These are phyloP conservation scores for Phyllosticta citriasiana DNA, from an alignment of 2,329 filamentous ascomycete species.

Conservation along the genomic window DNA sequence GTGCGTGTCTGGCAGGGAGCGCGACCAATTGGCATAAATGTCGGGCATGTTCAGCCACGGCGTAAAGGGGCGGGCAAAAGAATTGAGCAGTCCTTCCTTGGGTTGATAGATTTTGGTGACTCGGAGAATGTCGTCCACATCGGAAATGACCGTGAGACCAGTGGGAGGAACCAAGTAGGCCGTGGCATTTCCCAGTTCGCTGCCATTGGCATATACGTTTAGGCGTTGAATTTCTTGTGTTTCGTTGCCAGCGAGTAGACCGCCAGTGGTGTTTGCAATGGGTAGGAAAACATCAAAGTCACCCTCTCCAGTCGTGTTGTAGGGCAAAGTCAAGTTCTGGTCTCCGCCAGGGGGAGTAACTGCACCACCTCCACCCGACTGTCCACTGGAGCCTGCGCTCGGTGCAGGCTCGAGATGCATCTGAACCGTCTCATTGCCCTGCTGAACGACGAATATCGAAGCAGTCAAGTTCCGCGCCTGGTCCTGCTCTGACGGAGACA, in stretches of 20 bases:
- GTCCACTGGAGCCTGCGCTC: conserved; percentile 43
- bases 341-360: conserved; percentile 47
- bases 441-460: conserved; percentile 67
- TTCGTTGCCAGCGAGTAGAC: conserved; percentile 51
- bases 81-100: conserved; percentile 63
- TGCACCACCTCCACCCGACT: conserved; percentile 39
- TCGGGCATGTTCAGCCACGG: conserved; percentile 73
- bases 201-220: conserved; percentile 57
- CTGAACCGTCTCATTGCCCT: conserved; percentile 52
- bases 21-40: conserved; percentile 66
- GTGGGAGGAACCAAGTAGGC: conserved; percentile 63
- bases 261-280: conserved; percentile 48
- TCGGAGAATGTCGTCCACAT: conserved; percentile 74
- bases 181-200: conserved; percentile 59
- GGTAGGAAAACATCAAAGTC: conserved; percentile 65
- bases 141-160: conserved; percentile 63
- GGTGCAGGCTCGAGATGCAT: conserved; percentile 52
- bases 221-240: conserved; percentile 57
- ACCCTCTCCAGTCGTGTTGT: conserved; percentile 55
- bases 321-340: conserved; percentile 55
- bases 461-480: conserved; percentile 66
- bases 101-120: conserved; percentile 72
- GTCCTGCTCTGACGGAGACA: conserved; percentile 49
- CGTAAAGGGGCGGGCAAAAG: conserved; percentile 60
- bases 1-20: conserved; percentile 56